Conservation (phyloP, 78 protist genomes). For the Pigoraptor vietnamica region DNA sequence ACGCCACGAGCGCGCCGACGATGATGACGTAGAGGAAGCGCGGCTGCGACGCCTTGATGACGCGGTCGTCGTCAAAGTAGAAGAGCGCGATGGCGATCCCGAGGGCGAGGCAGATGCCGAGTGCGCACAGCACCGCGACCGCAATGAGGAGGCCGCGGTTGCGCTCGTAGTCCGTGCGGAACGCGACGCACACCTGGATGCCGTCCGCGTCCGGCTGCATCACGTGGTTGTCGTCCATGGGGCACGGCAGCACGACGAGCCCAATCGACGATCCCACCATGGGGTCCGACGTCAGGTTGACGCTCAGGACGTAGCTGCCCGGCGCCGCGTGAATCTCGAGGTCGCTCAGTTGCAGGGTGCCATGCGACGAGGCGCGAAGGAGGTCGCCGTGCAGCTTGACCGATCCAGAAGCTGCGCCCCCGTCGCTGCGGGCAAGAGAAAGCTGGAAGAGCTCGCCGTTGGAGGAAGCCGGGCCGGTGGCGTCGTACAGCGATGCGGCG, state of each 20-base stretch:
- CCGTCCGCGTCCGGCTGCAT: background rate
- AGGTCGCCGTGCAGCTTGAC: background rate
- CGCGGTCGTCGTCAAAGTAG: background rate
- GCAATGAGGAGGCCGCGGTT: background rate
- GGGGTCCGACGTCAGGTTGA: background rate
- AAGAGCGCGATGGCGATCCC: background rate
- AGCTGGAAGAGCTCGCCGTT: background rate
- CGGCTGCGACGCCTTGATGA: background rate
- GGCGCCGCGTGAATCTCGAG: background rate
- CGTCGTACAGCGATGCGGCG: background rate
- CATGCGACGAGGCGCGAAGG: background rate
- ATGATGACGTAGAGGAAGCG: background rate
- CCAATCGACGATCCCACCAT: background rate
- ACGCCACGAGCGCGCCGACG: background rate
- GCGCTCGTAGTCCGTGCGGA: background rate
- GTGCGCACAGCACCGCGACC: background rate
- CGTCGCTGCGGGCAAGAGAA: background rate
- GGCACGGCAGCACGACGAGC: background rate
- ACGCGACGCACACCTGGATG: background rate
- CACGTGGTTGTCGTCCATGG: background rate
- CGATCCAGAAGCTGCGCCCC: background rate
- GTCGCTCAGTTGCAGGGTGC: background rate
- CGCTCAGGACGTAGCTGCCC: background rate
- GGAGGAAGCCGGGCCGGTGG: background rate
- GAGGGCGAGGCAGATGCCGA: background rate